A percentile compares a stretch with the other conserved stretches of the same genome.
phyloP scores from a whole-genome alignment of 306 rosid species.

The Ceratonia siliqua region DNA sequence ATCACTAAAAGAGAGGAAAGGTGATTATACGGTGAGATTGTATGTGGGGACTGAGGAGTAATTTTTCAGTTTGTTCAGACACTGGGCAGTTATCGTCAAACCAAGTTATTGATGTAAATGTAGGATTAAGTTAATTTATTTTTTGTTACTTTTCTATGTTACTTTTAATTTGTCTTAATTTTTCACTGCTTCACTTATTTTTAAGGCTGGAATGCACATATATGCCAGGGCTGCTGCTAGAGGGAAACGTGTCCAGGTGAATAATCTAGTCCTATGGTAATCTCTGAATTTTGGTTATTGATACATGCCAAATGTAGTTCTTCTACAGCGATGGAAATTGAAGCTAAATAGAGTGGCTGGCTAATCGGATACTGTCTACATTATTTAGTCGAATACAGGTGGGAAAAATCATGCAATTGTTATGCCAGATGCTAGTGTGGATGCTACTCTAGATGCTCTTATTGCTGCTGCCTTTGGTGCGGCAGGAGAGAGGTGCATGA shows the following conservation, averaged over 20 bases:
- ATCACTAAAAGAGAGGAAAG: neutral
- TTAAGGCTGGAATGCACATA: conserved; percentile 65
- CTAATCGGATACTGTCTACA: conserved; percentile 37
- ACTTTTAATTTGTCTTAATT: neutral
- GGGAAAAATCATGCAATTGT: conserved; percentile 62
- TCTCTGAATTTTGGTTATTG: conserved; percentile 21
- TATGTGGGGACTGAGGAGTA: neutral
- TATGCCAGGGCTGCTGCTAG: conserved; percentile 66
- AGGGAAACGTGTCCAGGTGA: conserved; percentile 79
- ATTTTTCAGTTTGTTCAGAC: neutral
- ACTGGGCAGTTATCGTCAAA: neutral
- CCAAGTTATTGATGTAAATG: neutral
- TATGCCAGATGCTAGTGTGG: conserved; percentile 77
- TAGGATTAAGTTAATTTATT: neutral
- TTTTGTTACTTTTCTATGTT: neutral
- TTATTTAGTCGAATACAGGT: conserved; percentile 57
- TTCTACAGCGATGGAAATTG: conserved; percentile 19
- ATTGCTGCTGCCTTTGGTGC: conserved; percentile 67
- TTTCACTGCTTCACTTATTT: conserved; percentile 29
- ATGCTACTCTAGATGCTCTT: conserved; percentile 61
- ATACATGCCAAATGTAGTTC: conserved; percentile 12
- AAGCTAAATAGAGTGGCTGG: conserved; percentile 12
- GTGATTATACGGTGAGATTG: neutral
- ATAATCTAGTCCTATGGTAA: neutral
- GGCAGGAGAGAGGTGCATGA: conserved; percentile 62